Evolutionary conservation across 345 rosid species (phyloP).

Genomic region (Eucalyptus guilfoylei): DNA sequence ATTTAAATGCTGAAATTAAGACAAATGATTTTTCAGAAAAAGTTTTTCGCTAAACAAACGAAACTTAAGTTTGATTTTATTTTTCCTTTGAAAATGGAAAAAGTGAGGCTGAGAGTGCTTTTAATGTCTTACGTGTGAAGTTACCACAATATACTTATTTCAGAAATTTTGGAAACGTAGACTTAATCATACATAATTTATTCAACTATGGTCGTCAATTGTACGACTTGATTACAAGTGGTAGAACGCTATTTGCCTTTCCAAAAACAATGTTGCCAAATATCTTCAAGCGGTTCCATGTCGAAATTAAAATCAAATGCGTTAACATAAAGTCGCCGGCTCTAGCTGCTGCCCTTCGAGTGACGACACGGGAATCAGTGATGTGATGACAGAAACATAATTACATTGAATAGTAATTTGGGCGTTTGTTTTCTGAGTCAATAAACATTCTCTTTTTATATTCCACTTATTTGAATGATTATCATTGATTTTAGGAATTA

Average conservation of each 20-base stretch:
- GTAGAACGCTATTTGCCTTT: neutral
- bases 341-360: neutral
- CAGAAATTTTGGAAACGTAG: neutral
- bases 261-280: neutral
- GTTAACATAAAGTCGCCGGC: neutral
- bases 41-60: accelerated
- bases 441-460: neutral
- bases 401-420: neutral
- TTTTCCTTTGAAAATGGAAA: neutral
- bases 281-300: neutral
- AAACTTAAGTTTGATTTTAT: neutral
- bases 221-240: neutral
- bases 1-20: neutral
- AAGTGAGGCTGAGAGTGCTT: neutral
- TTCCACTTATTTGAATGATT: neutral
- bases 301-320: neutral
- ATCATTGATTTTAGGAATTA: neutral
- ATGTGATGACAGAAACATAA: neutral
- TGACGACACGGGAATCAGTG: neutral
- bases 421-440: neutral
- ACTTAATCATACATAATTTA: neutral
- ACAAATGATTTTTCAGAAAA: neutral
- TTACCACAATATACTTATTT: neutral
- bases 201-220: neutral
- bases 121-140: neutral